These are phyloP conservation scores for Suillus placidus DNA, from an alignment of 768 basidiomycete species.

Conservation along the genomic window DNA sequence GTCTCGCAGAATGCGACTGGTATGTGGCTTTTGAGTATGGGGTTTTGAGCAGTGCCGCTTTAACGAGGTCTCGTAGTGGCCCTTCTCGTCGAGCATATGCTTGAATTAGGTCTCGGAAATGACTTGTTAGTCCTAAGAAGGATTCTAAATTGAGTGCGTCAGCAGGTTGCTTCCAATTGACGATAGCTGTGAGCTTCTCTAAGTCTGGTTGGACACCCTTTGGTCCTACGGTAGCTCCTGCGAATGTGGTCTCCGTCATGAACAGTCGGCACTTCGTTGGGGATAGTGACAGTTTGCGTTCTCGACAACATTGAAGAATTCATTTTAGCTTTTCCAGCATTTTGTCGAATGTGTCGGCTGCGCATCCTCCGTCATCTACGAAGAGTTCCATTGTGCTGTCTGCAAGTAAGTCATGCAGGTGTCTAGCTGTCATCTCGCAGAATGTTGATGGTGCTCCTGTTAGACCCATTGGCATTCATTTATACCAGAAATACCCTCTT, in stretches of 20 bases:
- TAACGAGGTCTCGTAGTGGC: slow-evolving; percentile 35
- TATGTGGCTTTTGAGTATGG: no score
- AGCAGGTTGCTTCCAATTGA: no score
- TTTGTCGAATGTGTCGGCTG: slow-evolving; percentile 35
- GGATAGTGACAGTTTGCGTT: slow-evolving; percentile 31
- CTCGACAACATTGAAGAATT: slow-evolving; percentile 32
- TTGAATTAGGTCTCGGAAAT: no score
- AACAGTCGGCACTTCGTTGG: not conserved
- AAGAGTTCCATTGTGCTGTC: slow-evolving; percentile 28
- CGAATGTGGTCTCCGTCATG: slow-evolving; percentile 25
- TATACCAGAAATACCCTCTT: slow-evolving; percentile 23
- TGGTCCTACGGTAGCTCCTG: slow-evolving; percentile 33
- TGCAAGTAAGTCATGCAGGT: slow-evolving; percentile 23
- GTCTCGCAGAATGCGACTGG: no score
- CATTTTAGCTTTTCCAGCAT: slow-evolving; percentile 11
- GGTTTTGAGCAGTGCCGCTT: no score
- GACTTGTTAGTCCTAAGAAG: no score
- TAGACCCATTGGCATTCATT: slow-evolving; percentile 28
- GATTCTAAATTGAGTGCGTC: no score
- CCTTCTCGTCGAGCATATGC: slow-evolving; percentile 34
- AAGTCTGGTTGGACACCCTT: no score
- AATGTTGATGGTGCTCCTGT: slow-evolving; percentile 28
- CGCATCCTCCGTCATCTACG: slow-evolving; percentile 42
- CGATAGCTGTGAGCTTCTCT: no score
- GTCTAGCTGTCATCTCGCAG: slow-evolving; percentile 10